A percentile compares a stretch with the other conserved stretches of the same genome.
Evolutionary conservation across 345 rosid genomes (phyloP).

Genomic region (Lagerstroemia speciosa): DNA sequence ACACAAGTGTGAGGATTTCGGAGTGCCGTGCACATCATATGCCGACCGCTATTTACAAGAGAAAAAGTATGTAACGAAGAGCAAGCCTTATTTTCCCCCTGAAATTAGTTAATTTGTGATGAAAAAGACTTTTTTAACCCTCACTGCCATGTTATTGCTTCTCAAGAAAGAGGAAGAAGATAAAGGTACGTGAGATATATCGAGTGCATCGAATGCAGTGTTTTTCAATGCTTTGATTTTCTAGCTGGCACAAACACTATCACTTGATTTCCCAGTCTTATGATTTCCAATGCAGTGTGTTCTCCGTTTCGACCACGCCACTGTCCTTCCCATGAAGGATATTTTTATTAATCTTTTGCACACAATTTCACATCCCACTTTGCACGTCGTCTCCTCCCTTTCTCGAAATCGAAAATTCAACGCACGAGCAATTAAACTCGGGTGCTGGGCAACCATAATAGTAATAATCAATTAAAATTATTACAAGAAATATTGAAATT

Average conservation of each 20-base stretch:
- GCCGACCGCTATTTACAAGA: too few species aligned
- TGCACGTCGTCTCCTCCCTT: constrained; percentile 35
- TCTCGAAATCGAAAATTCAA: constrained; percentile 12
- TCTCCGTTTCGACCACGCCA: constrained; percentile 83
- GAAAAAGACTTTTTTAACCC: too few species aligned
- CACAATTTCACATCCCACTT: constrained; percentile 53
- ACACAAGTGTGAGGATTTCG: too few species aligned
- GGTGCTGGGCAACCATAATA: constrained; percentile 5
- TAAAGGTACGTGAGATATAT: too few species aligned
- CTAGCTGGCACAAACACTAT: neutral
- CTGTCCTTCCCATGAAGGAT: constrained; percentile 30
- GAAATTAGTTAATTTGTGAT: too few species aligned
- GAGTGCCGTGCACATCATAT: too few species aligned
- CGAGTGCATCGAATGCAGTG: too few species aligned
- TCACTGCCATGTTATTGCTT: too few species aligned
- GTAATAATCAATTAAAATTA: constrained; percentile 26
- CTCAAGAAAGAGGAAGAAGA: too few species aligned
- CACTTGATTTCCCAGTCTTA: neutral
- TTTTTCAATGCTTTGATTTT: constrained; percentile 25
- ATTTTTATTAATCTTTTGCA: constrained; percentile 17
- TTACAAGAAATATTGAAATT: neutral
- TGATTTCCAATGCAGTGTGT: constrained; percentile 35
- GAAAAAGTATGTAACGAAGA: too few species aligned
- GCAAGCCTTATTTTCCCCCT: too few species aligned
- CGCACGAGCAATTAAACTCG: constrained; percentile 8